phyloP scores from a whole-genome alignment of 345 rosid genomes.

The Eucalyptus coolabah region DNA sequence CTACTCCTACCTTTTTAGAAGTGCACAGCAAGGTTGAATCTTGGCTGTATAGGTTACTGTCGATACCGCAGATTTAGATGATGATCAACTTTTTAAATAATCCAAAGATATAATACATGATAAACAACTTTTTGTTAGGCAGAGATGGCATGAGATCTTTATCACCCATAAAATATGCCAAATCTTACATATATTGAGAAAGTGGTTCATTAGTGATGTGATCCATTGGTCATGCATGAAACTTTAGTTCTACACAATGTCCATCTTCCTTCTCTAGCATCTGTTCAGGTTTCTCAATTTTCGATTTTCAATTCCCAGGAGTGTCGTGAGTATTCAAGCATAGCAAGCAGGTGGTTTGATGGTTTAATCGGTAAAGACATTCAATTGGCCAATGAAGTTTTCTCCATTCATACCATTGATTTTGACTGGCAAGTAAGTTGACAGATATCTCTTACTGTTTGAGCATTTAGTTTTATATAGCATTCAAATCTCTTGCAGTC shows the following conservation, averaged over 20 bases:
- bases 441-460: neutral
- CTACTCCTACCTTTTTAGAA: neutral
- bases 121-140: neutral
- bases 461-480: neutral
- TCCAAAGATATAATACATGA: too few relatives aligned
- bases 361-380: conserved; percentile 45
- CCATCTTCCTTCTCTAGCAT: neutral
- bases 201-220: too few relatives aligned
- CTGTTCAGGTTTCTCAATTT: neutral
- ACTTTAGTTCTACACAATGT: neutral
- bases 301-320: conserved; percentile 12
- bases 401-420: conserved; percentile 41
- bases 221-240: too few relatives aligned
- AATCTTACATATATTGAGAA: neutral
- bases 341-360: conserved; percentile 53
- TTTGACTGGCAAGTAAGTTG: conserved; percentile 71
- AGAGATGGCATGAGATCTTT: neutral
- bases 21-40: neutral
- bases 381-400: conserved; percentile 55
- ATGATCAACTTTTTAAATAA: neutral
- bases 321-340: conserved; percentile 5
- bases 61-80: neutral
- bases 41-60: neutral
- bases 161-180: neutral
- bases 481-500: neutral